These are phyloP conservation scores for Quercus engelmannii DNA, from an alignment of 306 rosid genomes.

Conservation along the genomic window DNA sequence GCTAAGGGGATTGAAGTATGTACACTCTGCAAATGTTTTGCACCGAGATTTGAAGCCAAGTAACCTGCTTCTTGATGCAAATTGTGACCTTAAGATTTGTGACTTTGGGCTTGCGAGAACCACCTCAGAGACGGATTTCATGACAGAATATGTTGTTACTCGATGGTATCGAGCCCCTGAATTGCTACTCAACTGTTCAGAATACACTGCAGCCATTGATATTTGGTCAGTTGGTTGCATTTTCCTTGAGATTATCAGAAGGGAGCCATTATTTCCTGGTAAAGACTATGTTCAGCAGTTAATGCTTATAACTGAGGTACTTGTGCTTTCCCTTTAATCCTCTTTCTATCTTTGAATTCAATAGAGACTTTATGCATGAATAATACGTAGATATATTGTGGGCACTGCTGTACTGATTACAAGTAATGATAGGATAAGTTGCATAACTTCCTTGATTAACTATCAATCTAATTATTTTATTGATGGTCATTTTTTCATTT, in stretches of 20 bases:
- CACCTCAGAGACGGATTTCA: constrained; percentile 71
- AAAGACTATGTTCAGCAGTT: constrained; percentile 72
- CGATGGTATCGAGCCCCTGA: constrained; percentile 81
- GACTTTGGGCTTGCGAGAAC: constrained; percentile 85
- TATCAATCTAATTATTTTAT: not conserved
- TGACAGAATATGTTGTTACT: constrained; percentile 75
- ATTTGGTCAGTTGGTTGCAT: constrained; percentile 77
- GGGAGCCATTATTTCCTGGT: constrained; percentile 71
- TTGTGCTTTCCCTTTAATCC: not conserved
- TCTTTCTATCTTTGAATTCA: not conserved
- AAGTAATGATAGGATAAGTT: not conserved
- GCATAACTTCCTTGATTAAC: not conserved
- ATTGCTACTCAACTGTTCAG: constrained; percentile 61
- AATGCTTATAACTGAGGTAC: constrained; percentile 63
- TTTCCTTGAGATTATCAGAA: constrained; percentile 58
- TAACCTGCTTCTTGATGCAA: constrained; percentile 60
- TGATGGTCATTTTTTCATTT: not conserved
- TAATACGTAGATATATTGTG: not conserved
- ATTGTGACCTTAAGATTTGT: constrained; percentile 71
- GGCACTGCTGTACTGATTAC: no score
- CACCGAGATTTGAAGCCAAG: constrained; percentile 77
- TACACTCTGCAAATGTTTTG: constrained; percentile 71
- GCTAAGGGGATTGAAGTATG: constrained; percentile 63
- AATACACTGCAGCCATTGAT: constrained; percentile 72
- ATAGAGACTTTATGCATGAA: not conserved